Base-by-base conservation (phyloP, 2,329 filamentous ascomycete species). In the Hymenoscyphus infarciens region DNA sequence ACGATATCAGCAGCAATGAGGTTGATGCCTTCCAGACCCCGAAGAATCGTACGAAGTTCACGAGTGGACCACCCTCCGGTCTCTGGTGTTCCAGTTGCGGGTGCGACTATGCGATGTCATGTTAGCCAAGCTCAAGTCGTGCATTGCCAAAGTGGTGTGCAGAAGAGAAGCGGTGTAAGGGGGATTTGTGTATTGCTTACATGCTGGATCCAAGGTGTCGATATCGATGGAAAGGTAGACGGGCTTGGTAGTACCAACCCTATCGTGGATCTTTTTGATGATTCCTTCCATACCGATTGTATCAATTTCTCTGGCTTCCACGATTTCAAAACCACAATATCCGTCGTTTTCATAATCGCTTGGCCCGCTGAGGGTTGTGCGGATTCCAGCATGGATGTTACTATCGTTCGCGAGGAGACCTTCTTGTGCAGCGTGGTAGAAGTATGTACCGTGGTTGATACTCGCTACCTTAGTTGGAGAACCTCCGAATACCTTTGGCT, bases 371-470 rank as follows among this genome's bases (percentile, higher is more conserved):
- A 95, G 80, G 2, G 90, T 95, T 0, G 91, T 95, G 61, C 91
- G 86, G 74, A 96, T 95, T 45, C 91, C 91, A 16, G 90, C 91
- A 74, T 96, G 91, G 76, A 96, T 92, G 77, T 92, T 94, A 68
- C 85, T 89, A 78, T 95, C 89, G 73, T 95, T 96, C 66, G 82
- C 82, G 22, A 96, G 80, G 16, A 95, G 80, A 2, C 91, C 91
- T 74, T 95, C 90, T 76, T 87, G 84, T 0, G 88, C 78, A 0
- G 91, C 91, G 74, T 94, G 90, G 77, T 88, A 95, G 78, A 96
- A 96, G 79, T 95, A 95, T 1, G 91, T 95, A 52, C 91, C 91
- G 77, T 95, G 90, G 77, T 95, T 96, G 78, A 96, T 87, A 67
- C 82, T 82, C 22, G 91, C 91, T 45, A 87, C 84, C 64, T 92